phyloP scores from a whole-genome alignment of 352 stramenopile genomes.

The Globisporangium mamillatum region DNA sequence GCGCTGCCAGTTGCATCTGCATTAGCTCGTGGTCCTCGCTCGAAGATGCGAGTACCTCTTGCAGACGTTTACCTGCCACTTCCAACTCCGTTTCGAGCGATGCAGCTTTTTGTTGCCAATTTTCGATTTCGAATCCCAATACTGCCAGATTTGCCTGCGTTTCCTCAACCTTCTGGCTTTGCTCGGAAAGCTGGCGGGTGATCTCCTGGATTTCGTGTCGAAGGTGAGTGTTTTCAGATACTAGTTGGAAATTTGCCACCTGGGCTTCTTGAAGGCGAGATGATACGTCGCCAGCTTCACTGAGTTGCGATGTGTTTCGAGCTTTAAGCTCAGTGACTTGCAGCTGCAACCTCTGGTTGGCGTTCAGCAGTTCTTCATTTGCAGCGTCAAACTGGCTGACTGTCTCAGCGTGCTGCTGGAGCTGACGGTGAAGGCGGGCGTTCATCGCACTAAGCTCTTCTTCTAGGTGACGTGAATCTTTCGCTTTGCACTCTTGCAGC shows the following conservation, averaged over 20 bases:
- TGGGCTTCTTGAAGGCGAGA: background rate
- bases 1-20: background rate
- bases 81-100: background rate
- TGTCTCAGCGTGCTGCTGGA: background rate
- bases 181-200: background rate
- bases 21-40: background rate
- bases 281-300: background rate
- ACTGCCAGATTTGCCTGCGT: background rate
- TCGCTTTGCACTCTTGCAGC: conserved; percentile 11
- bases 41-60: background rate
- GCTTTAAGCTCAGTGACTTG: background rate
- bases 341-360: background rate
- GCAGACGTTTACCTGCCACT: background rate
- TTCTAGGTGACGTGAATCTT: background rate
- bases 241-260: background rate
- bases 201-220: conserved; percentile 19
- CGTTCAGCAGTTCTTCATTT: background rate
- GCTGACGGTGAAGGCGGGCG: background rate
- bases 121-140: background rate
- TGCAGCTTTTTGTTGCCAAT: background rate
- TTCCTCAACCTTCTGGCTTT: background rate
- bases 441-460: background rate
- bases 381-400: background rate
- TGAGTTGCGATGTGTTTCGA: background rate
- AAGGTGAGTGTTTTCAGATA: background rate